Evolutionary conservation across 129 eudicot genomes (phyloP), one percentile per base, ranked within the genome.

Genomic region (Flaveria sonorensis): DNA sequence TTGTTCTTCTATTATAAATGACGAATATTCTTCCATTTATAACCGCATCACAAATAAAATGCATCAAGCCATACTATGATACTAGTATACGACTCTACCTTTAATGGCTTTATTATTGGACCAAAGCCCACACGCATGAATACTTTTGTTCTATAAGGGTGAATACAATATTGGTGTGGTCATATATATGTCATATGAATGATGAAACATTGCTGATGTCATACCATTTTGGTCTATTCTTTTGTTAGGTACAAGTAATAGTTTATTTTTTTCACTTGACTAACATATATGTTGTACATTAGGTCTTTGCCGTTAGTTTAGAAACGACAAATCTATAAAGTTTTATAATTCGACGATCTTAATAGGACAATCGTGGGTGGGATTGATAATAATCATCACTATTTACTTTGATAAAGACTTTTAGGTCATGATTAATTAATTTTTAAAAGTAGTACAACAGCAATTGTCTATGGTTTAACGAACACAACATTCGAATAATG

Each of bases 201-300:
- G 68, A 61, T 61, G 68, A 24, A 52, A 61, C 15, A 26, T 10
- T 61, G 68, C 68, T 14, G 18, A 61, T 6, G 68, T 61, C 68
- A 61, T 61, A 19, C 43, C 42, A 11, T 13, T 61, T 32, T 32
- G 7, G 39, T 32, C 39, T 32, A 32, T 32, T 32, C 3, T 32
- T 32, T 32, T 15, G 68, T 61, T 56, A 8, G 62, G 62, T 56
- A 28, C 6, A 11, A 0, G 11, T 61, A 14, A 0, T 23, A 23
- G 26, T 10, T 59, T 59, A 59, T 11, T 1, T 26, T 19, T 26
- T 12, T 12, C 28, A 19, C 3, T 61, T 26, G 67, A 24, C 67
- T 61, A 61, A 61, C 18, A 61, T 61, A 39, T 61, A 24, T 12
- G 40, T 12, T 26, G 40, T 26, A 13, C 13, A 24, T 61, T 60